phyloP scores from a whole-genome alignment of 2,329 filamentous ascomycete genomes.

The Sarocladiaceae sp. region DNA sequence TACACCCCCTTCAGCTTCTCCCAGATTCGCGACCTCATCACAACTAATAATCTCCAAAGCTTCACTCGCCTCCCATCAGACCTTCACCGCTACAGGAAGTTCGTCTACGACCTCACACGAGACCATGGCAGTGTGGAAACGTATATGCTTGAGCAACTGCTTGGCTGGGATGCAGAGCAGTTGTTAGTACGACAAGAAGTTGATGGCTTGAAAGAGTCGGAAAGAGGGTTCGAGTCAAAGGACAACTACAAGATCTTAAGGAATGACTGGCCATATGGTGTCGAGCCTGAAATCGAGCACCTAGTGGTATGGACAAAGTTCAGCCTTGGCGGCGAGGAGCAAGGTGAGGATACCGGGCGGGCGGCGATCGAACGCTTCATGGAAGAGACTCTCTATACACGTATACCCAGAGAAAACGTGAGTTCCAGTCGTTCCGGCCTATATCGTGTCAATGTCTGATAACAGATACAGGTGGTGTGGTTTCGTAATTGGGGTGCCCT shows the following conservation, averaged over 20 bases:
- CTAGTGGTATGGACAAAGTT: conserved; percentile 95
- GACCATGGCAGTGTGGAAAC: conserved; percentile 73
- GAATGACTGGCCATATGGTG: conserved; percentile 94
- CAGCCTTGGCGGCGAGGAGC: conserved; percentile 59
- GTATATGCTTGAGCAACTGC: conserved; percentile 67
- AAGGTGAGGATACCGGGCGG: conserved; percentile 59
- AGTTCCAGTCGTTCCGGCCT: no score
- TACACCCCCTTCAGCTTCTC: conserved; percentile 66
- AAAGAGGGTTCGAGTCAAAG: conserved; percentile 33
- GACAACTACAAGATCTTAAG: conserved; percentile 69
- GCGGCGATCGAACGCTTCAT: conserved; percentile 69
- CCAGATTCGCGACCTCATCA: conserved; percentile 59
- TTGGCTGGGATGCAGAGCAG: conserved; percentile 58
- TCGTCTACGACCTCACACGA: conserved; percentile 57
- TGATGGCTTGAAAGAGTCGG: no score
- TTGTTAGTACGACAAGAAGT: no score
- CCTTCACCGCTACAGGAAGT: conserved; percentile 72
- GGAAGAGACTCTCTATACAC: conserved; percentile 56
- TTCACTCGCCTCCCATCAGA: conserved; percentile 77
- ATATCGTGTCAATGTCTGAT: conserved; percentile 1
- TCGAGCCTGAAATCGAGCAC: conserved; percentile 74
- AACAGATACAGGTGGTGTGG: conserved; percentile 27
- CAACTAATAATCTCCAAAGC: conserved; percentile 63
- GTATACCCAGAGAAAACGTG: conserved; percentile 49
- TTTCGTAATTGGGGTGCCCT: conserved; percentile 79